phyloP scores from a whole-genome alignment of 2,329 filamentous ascomycete species.

The Ceratocystis albifundus region DNA sequence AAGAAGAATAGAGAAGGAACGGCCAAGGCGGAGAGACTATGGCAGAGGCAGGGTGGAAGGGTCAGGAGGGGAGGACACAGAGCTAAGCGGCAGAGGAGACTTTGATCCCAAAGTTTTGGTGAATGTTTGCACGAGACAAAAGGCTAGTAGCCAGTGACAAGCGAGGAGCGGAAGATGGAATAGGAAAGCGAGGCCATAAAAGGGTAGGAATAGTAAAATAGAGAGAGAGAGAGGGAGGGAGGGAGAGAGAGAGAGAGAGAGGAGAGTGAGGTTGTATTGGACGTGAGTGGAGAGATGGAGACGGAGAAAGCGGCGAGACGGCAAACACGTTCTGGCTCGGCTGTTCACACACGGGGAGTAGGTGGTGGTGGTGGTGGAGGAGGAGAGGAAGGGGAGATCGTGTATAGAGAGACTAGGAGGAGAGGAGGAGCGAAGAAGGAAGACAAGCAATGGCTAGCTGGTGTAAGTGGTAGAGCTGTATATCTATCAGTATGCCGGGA shows the following conservation, averaged over 20 bases:
- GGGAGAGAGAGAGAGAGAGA: background rate
- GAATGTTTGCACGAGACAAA: slow-evolving; percentile 3
- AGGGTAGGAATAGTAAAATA: background rate
- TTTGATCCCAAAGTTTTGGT: slow-evolving; percentile 7
- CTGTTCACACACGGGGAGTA: slow-evolving; percentile 15
- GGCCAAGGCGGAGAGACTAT: background rate
- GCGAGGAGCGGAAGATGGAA: background rate
- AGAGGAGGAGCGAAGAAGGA: background rate
- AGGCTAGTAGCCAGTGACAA: background rate
- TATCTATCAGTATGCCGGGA: background rate
- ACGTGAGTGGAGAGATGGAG: background rate
- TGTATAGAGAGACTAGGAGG: background rate
- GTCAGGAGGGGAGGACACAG: background rate
- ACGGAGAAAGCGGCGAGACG: background rate
- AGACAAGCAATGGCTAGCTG: background rate
- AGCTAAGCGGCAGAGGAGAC: background rate
- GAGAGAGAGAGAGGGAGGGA: background rate
- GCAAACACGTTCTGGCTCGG: slow-evolving; percentile 18
- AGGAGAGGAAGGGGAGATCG: background rate
- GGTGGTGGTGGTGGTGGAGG: background rate
- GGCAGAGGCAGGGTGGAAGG: background rate
- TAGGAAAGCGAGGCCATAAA: background rate
- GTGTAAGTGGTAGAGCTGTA: background rate
- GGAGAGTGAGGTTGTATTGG: background rate
- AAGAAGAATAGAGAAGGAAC: background rate